Base-by-base conservation (phyloP, 2,329 filamentous ascomycete genomes). In the Pseudocercospora macadamiae region DNA sequence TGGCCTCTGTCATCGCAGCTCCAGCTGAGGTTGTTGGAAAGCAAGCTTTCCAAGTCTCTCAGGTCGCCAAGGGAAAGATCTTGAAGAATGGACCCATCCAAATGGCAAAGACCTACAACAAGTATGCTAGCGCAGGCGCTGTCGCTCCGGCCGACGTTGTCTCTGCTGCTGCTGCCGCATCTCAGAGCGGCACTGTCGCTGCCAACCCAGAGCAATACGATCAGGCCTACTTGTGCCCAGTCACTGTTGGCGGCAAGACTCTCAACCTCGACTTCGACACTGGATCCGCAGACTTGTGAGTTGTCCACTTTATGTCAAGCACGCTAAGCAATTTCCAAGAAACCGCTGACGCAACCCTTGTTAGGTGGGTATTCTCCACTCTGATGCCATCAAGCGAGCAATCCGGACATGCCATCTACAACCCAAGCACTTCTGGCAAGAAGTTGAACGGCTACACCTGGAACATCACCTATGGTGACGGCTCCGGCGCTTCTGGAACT, bases 241-340 rank as follows among this genome's bases (percentile, higher is more conserved):
- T 91, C 47, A 80, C 77, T 2, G 77, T 91, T 62, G 89, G 89
- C 44, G 75, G 82, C 69, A 85, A 87, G 66, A 82, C 77, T 2
- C 71, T 90, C 62, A 82, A 85, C 59, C 72, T 92, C 60, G 87
- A 90, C 70, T 82, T 92, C 60, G 89, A 49, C 65, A 92, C 89
- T 12, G 87, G 80, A 62, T 88, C 79, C 63, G 80, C 86, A 39
- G 87, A 89, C 74, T 82, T 89, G 87, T 86, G 74, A 76, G 82
- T 76, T 49, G 3, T 16, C 10, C 26, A 30, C 47, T 49, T 34
- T 48, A 39, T 21, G 12, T 48, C 26, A 21, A 30, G 30, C 25
- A 26, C 23, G 10, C 37, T 25, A 32, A 21, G n/a, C 36, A 47
- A 47, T n/a, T 18, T 47, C 48, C 26, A 14, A 51, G 30, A 34